Evolutionary conservation across 495 filamentous ascomycete species (phyloP).

Genomic region (Trichoderma virens): DNA sequence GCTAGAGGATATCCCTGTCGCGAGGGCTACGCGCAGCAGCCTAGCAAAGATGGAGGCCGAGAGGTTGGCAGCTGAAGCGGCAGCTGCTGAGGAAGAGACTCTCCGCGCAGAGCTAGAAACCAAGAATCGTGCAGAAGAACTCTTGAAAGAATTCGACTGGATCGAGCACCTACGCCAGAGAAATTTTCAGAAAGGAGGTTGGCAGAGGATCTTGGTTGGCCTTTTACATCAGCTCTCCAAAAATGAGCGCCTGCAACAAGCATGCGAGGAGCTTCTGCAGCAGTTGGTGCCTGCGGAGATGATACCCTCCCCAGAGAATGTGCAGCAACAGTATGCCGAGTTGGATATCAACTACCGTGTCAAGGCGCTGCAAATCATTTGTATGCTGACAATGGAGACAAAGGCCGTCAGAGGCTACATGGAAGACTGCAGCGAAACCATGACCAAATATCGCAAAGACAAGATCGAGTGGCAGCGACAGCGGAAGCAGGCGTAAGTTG

Average conservation of each 20-base stretch:
- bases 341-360: conserved; percentile 80
- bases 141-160: conserved; percentile 69
- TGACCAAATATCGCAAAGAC: conserved; percentile 89
- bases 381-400: conserved; percentile 79
- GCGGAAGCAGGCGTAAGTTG: conserved; percentile 72
- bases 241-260: conserved; percentile 55
- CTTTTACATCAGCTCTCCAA: conserved; percentile 77
- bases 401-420: conserved; percentile 79
- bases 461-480: conserved; percentile 87
- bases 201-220: conserved; percentile 84
- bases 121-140: conserved; percentile 71
- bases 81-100: conserved; percentile 36
- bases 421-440: conserved; percentile 80
- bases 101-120: conserved; percentile 31
- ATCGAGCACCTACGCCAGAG: conserved; percentile 72
- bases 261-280: conserved; percentile 70
- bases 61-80: conserved; percentile 47
- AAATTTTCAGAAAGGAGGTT: conserved; percentile 84
- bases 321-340: conserved; percentile 56
- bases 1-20: conserved; percentile 53
- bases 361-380: conserved; percentile 74
- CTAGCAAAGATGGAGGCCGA: conserved; percentile 72
- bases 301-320: conserved; percentile 66
- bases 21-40: conserved; percentile 76
- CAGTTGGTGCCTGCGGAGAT: conserved; percentile 69